A percentile compares a stretch with the other conserved stretches of the same genome.
These are phyloP conservation scores for Zygosaccharomyces pseudorouxii DNA, from an alignment of 805 yeast genomes.

Conservation along the genomic window DNA sequence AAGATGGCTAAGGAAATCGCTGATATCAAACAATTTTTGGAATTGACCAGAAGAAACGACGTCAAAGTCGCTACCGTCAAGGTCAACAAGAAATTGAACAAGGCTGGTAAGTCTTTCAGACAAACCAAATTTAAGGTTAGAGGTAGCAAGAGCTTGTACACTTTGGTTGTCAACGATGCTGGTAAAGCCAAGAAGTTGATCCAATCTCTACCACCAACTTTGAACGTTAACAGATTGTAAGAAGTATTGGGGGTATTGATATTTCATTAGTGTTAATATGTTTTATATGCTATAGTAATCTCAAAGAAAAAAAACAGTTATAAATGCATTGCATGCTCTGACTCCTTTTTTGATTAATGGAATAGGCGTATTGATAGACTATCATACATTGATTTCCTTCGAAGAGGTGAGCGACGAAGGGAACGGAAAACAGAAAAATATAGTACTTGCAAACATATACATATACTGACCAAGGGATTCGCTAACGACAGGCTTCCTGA, in stretches of 20 bases:
- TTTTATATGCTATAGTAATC: conserved; percentile 16
- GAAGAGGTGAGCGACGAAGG: neutral
- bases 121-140: conserved; percentile 99
- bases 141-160: conserved; percentile 92
- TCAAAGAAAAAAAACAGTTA: conserved; percentile 9
- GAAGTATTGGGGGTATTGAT: conserved; percentile 9
- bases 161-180: conserved; percentile 90
- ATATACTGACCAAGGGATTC: neutral
- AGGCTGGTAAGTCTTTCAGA: conserved; percentile 77
- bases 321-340: conserved; percentile 18
- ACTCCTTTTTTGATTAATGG: neutral
- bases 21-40: conserved; percentile 96
- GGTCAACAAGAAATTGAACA: conserved; percentile 79
- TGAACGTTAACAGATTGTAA: conserved; percentile 57
- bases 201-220: conserved; percentile 95
- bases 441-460: neutral
- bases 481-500: neutral
- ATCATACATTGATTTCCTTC: neutral
- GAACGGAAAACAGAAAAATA: neutral
- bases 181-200: conserved; percentile 96
- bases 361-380: neutral
- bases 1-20: conserved; percentile 65
- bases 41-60: conserved; percentile 94
- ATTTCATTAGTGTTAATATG: conserved; percentile 10
- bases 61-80: conserved; percentile 90